Evolutionary conservation across 2,329 filamentous ascomycete species (phyloP).

Genomic region (Colletotrichum sp.): DNA sequence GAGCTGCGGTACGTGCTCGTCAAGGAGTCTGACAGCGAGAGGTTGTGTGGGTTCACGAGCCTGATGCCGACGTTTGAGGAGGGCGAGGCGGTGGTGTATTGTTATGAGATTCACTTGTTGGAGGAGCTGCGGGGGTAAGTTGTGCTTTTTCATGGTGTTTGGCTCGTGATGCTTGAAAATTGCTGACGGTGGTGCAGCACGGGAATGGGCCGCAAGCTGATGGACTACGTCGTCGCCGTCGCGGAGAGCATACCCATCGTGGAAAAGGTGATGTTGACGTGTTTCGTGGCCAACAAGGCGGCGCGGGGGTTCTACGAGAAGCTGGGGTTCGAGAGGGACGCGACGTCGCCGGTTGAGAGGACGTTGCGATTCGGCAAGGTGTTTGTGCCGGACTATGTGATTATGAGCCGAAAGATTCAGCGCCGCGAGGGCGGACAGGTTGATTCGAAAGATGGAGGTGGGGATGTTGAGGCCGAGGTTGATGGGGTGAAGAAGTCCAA

Average conservation of each 20-base stretch:
- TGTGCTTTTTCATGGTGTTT: neutral
- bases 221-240: slow-evolving; percentile 59
- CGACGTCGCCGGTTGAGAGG: slow-evolving; percentile 58
- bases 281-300: slow-evolving; percentile 65
- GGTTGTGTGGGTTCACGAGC: slow-evolving; percentile 63
- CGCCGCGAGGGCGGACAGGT: neutral
- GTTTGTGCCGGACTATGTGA: slow-evolving; percentile 62
- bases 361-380: slow-evolving; percentile 59
- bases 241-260: slow-evolving; percentile 60
- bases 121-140: slow-evolving; percentile 59
- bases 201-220: slow-evolving; percentile 66
- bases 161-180: neutral
- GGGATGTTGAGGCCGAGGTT: neutral
- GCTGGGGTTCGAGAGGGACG: slow-evolving; percentile 62
- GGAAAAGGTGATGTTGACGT: slow-evolving; percentile 76
- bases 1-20: slow-evolving; percentile 75
- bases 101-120: slow-evolving; percentile 78
- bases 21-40: slow-evolving; percentile 31
- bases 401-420: slow-evolving; percentile 56
- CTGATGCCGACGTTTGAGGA: slow-evolving; percentile 76
- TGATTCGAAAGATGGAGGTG: neutral
- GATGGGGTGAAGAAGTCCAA: neutral
- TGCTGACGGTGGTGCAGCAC: slow-evolving; percentile 43
- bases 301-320: slow-evolving; percentile 67
- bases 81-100: slow-evolving; percentile 71